These are phyloP conservation scores for Aphanomyces astaci DNA, from an alignment of 352 stramenopile genomes.

Conservation along the genomic window DNA sequence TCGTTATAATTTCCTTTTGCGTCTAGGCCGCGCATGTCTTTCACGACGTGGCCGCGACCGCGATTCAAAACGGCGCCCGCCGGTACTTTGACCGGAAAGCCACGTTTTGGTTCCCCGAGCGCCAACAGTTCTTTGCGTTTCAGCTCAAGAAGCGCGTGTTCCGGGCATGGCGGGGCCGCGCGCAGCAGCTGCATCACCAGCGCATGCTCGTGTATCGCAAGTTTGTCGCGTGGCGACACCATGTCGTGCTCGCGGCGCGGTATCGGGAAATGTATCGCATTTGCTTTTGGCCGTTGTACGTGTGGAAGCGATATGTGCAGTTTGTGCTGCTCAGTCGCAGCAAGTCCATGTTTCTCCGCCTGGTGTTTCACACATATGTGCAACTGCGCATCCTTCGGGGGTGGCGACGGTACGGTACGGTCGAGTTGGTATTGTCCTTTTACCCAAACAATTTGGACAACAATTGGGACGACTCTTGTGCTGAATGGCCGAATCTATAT, in stretches of 20 bases:
- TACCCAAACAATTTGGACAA: too few relatives aligned
- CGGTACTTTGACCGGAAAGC: constrained; percentile 35
- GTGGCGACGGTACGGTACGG: constrained; percentile 32
- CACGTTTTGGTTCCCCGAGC: constrained; percentile 47
- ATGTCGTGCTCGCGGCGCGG: constrained; percentile 38
- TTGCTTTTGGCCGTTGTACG: constrained; percentile 74
- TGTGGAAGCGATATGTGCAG: constrained; percentile 69
- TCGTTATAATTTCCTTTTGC: background rate
- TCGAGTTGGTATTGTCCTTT: background rate
- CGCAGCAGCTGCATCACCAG: constrained; percentile 32
- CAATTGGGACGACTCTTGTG: too few relatives aligned
- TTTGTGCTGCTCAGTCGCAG: constrained; percentile 53
- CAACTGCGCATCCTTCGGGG: constrained; percentile 50
- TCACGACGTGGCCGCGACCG: constrained; percentile 44
- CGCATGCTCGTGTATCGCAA: constrained; percentile 42
- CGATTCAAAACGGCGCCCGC: constrained; percentile 40
- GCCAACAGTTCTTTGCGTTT: constrained; percentile 51
- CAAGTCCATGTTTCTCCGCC: constrained; percentile 49
- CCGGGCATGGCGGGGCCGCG: constrained; percentile 40
- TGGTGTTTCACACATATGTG: constrained; percentile 49
- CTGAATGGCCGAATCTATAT: too few relatives aligned
- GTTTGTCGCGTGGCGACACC: constrained; percentile 57
- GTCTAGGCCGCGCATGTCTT: constrained; percentile 34
- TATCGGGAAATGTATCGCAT: constrained; percentile 50
- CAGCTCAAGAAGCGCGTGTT: constrained; percentile 50